Evolutionary conservation across 1,284 basidiomycete species (phyloP), one percentile per base, ranked within the genome.

Genomic region (Ustanciosporium gigantosporum): DNA sequence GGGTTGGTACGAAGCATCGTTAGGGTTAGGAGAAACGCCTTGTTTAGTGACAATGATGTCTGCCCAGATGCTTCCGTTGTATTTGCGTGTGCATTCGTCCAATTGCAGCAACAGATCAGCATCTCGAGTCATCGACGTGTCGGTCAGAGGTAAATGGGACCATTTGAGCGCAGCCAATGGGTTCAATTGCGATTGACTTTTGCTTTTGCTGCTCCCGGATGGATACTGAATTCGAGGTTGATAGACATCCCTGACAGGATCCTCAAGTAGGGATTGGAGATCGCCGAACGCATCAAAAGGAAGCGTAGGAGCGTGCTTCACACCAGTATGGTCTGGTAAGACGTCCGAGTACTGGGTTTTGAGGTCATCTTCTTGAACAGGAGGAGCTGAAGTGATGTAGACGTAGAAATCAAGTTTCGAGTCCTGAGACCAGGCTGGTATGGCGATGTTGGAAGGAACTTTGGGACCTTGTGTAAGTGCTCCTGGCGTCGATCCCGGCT

Each of bases 1-100:
- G 1, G 82, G 80, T 40, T 83, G 80, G 70, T 38, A 31, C 2
- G 13, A 34, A 4, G 80, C 59, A 46, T 82, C 81, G 11, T 80
- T 76, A 3, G 88, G 88, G 69, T 90, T 82, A 3, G 85, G 86
- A 59, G 80, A 85, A 27, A 83, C 82, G 1, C 83, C 84, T 46
- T 87, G 83, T 67, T 84, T 86, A 3, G 87, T 83, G 7, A 97
- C 81, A 70, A 90, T 87, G 9, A 95, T 82, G 68, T 96, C 91
- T 8, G 89, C 88, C 87, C 88, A 95, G 31, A 73, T 42, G 24
- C 48, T 57, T 9, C 38, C 66, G 21, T 73, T 73, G 31, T 46
- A 22, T 3, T 25, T 42, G 16, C 52, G 23, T 13, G 68, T 57
- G 8, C 24, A 31, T 0, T 67, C 47, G 31, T 55, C 45, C 23